Base-by-base conservation (phyloP, 805 yeast genomes). In the Metschnikowia bowlesiae region DNA sequence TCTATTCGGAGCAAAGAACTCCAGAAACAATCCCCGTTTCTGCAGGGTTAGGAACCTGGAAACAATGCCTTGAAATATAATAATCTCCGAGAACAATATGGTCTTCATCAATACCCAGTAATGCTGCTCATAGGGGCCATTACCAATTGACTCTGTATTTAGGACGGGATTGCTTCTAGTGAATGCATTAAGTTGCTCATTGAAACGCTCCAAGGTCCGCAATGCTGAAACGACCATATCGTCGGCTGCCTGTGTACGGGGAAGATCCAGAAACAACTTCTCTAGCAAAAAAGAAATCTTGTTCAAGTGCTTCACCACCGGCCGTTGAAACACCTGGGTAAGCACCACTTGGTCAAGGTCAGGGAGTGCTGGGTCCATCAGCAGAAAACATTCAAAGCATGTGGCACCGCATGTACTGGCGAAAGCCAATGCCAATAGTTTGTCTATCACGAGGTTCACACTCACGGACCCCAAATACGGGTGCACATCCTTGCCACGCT, bases 51-150 rank as follows among this genome's bases (percentile, higher is more conserved):
- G 56, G 34, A 74, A 69, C 45, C 74, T 60, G 0, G 79, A 61
- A 7, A 74, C 57, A 13, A 77, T 64, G 4, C 81, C 82, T 55
- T 81, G 84, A 51, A 76, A 75, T 11, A 82, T 70, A 9, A 81
- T 65, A 8, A 81, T 69, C 36, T 76, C 64, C 1, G 81, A 65
- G 56, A 82, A 82, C 14, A 81, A 62, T 8, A 75, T 51, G 29
- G 64, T 66, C 51, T 76, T 77, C 61, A 71, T 53, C 6, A 68
- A 59, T 29, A 62, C 58, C 81, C 79, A 75, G 35, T 63, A 66
- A 29, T 62, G 64, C 14, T 60, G 60, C 13, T 55, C 53, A 16
- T 57, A 53, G 6, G 35, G 38, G 16, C 51, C 46, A 46, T 56
- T 62, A 4, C 46, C 53, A 5, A n/a, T 8, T 4, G 48, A 51